phyloP scores from a whole-genome alignment of 345 rosid genomes.

The Acer campestre region DNA sequence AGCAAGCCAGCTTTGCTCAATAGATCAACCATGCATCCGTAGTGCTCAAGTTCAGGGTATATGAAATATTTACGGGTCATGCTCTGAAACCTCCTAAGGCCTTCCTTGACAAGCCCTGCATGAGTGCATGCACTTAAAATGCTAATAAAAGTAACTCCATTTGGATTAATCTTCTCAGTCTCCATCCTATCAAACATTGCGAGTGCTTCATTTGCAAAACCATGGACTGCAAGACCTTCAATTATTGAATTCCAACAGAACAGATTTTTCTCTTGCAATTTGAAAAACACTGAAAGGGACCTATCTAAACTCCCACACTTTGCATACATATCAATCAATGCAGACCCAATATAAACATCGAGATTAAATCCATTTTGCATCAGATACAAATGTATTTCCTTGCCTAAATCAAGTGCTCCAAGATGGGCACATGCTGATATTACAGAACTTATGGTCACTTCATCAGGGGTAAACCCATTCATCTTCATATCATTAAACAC shows the following conservation, averaged over 20 bases:
- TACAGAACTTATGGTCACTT: slow-evolving; percentile 67
- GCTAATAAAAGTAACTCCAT: slow-evolving; percentile 73
- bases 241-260: slow-evolving; percentile 88
- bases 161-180: slow-evolving; percentile 51
- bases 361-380: slow-evolving; percentile 51
- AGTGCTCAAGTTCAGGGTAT: slow-evolving; percentile 53
- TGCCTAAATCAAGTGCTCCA: slow-evolving; percentile 67
- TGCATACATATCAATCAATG: slow-evolving; percentile 81
- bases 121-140: slow-evolving; percentile 78
- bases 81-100: slow-evolving; percentile 51
- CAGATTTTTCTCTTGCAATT: slow-evolving; percentile 63
- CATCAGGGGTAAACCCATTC: slow-evolving; percentile 57
- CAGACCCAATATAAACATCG: slow-evolving; percentile 83
- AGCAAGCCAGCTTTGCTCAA: slow-evolving; percentile 75
- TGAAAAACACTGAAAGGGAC: slow-evolving; percentile 69
- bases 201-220: slow-evolving; percentile 61
- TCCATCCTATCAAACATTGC: slow-evolving; percentile 67
- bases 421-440: slow-evolving; percentile 88
- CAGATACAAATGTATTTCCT: slow-evolving; percentile 62
- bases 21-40: slow-evolving; percentile 79
- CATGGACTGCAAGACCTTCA: slow-evolving; percentile 78
- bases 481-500: slow-evolving; percentile 58
- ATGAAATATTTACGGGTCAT: slow-evolving; percentile 54
- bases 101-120: slow-evolving; percentile 80
- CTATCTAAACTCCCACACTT: slow-evolving; percentile 72